Conservation (phyloP, 2,329 filamentous ascomycete genomes). For the Sordariomycetes sp. region DNA sequence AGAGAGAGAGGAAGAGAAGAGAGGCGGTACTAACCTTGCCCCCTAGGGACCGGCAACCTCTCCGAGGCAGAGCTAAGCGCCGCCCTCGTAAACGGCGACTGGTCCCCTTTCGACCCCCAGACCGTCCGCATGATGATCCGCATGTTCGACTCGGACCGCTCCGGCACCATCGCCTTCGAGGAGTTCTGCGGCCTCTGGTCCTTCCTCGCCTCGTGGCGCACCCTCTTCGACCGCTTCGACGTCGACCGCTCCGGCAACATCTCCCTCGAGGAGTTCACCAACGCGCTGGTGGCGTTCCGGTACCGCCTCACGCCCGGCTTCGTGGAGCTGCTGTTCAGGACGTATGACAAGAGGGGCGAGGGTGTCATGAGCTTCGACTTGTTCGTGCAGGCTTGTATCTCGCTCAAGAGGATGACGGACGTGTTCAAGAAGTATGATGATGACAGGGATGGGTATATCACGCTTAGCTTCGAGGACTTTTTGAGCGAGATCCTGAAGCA, state of each 20-base stretch:
- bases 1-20: too few relatives aligned
- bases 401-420: conserved; percentile 95
- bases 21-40: not conserved
- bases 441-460: conserved; percentile 88
- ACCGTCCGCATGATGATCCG: conserved; percentile 99
- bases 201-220: conserved; percentile 87
- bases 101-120: conserved; percentile 81
- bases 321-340: conserved; percentile 71
- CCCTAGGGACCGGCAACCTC: conserved; percentile 59
- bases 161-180: conserved; percentile 80
- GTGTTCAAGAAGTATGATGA: conserved; percentile 99
- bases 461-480: conserved; percentile 71
- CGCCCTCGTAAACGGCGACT: conserved; percentile 93
- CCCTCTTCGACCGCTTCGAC: conserved; percentile 91
- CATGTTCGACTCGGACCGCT: conserved; percentile 94
- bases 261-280: conserved; percentile 71
- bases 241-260: conserved; percentile 79
- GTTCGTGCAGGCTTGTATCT: conserved; percentile 96
- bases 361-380: conserved; percentile 82
- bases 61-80: conserved; percentile 77
- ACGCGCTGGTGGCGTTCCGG: conserved; percentile 84
- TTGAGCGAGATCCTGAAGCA: conserved; percentile 54
- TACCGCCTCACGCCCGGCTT: conserved; percentile 81
- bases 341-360: conserved; percentile 67
- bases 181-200: conserved; percentile 97